Base-by-base conservation (phyloP, 345 rosid species). In the Citrus unshiu region DNA sequence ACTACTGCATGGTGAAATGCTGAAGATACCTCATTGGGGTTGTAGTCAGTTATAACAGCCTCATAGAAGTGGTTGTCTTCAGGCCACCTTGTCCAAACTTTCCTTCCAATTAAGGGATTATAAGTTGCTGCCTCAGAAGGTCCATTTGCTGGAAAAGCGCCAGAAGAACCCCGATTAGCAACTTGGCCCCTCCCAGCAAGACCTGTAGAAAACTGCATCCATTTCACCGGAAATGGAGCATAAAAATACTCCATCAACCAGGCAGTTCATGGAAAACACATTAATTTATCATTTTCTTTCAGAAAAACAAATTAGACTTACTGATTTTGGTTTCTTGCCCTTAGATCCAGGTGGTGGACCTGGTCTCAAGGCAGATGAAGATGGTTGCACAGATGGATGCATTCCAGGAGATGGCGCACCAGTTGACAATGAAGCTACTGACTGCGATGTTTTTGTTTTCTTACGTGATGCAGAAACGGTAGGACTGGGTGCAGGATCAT, bases 71-170 rank as follows among this genome's bases (percentile, higher is more conserved):
- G 85, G 58, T 93, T 91, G 82, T 95, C 99, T 64, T 88, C 97
- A 56, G 99, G 99, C 99, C 99, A 95, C 81, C 93, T 90, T 62
- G 96, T 95, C 99, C 98, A 93, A 56, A 95, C 97, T 90, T 92
- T 92, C 86, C 82, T 90, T 78, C 97, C 97, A 75, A 96, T 80
- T 76, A 94, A 86, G 30, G 90, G 90, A 83, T 93, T 93, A 81
- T 77, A 88, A 43, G 89, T 82, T 77, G 90, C 85, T 34, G 92
- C 83, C 74, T 88, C 91, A 75, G 93, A 91, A 79, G 94, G 85
- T 81, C 85, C 94, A 82, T 90, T 92, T 22, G 89, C 73, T 71
- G 80, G 77, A 70, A 90, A 87, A 73, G 90, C 82, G 57, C 89
- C 94, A 18, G 86, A 70, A 7, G 89, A 75, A 67, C 80, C 83